Conservation (phyloP, 441 rosid genomes). For the Gossypium gossypioides region DNA sequence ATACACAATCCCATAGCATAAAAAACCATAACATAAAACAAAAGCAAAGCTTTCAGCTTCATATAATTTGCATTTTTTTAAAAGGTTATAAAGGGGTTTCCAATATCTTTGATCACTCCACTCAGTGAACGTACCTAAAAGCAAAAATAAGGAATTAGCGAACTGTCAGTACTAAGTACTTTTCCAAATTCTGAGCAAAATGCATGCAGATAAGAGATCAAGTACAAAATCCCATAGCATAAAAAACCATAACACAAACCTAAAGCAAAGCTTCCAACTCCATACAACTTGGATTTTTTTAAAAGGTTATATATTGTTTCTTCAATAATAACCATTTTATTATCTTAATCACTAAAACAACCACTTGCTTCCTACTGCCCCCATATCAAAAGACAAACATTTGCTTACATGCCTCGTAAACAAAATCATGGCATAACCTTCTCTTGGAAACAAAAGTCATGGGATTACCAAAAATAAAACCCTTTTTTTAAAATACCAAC, state of each 20-base stretch:
- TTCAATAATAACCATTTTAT: not conserved
- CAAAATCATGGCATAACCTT: not conserved
- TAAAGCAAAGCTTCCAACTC: not conserved
- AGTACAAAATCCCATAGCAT: not conserved
- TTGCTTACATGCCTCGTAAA: not conserved
- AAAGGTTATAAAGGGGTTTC: constrained; percentile 28
- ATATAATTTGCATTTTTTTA: not conserved
- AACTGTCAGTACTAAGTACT: constrained; percentile 16
- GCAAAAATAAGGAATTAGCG: not conserved
- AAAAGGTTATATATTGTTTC: not conserved
- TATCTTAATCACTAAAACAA: not conserved
- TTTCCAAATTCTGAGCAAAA: not conserved
- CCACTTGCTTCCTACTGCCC: not conserved
- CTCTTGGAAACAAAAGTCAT: too few species aligned
- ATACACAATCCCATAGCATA: not conserved
- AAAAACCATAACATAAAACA: not conserved
- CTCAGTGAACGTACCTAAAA: constrained; percentile 34
- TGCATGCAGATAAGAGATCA: not conserved
- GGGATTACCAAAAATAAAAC: not conserved
- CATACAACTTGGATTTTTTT: not conserved
- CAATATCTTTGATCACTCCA: constrained; percentile 53
- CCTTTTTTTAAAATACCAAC: not conserved
- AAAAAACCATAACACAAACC: not conserved
- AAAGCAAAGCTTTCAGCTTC: constrained; percentile 1
- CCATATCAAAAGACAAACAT: not conserved